These are phyloP conservation scores for Volutella citrinella DNA, from an alignment of 2,329 filamentous ascomycete species.

Conservation along the genomic window DNA sequence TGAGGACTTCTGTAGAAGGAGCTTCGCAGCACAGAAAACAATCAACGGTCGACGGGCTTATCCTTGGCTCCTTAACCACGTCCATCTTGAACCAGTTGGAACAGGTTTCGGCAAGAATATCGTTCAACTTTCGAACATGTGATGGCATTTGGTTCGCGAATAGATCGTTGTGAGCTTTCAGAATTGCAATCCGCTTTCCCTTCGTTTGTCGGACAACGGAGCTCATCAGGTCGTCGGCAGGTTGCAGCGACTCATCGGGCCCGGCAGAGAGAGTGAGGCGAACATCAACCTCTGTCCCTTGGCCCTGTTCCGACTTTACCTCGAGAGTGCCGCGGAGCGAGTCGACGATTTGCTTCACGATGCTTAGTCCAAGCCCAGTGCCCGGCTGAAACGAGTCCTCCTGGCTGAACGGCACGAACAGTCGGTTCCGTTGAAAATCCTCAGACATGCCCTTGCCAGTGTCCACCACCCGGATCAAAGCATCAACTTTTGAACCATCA, in stretches of 20 bases:
- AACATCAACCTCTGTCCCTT: constrained; percentile 54
- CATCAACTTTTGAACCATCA: constrained; percentile 19
- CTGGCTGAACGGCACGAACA: constrained; percentile 62
- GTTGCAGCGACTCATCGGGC: constrained; percentile 1
- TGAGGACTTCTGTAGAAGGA: constrained; percentile 14
- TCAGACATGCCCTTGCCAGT: constrained; percentile 63
- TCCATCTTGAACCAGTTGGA: constrained; percentile 34
- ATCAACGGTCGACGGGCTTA: constrained; percentile 11
- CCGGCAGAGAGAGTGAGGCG: constrained; percentile 37
- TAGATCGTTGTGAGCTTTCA: constrained; percentile 11
- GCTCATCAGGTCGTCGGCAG: constrained; percentile 14
- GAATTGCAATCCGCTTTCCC: constrained; percentile 16
- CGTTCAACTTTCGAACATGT: constrained; percentile 23
- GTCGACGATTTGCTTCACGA: constrained; percentile 59
- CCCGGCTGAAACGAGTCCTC: constrained; percentile 60
- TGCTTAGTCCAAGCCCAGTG: constrained; percentile 60
- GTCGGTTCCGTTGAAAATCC: constrained; percentile 56
- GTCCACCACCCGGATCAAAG: constrained; percentile 52
- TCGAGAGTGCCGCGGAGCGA: constrained; percentile 58
- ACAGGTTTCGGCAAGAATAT: constrained; percentile 27
- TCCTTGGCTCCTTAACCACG: constrained; percentile 16
- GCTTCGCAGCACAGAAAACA: constrained; percentile 27
- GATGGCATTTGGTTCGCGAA: constrained; percentile 8
- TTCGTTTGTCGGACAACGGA: constrained; percentile 11
- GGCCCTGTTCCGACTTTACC: constrained; percentile 49